A percentile compares a stretch with the other conserved stretches of the same genome.
Conservation (phyloP, 2,329 filamentous ascomycete species). For the Lojkania enalia region DNA sequence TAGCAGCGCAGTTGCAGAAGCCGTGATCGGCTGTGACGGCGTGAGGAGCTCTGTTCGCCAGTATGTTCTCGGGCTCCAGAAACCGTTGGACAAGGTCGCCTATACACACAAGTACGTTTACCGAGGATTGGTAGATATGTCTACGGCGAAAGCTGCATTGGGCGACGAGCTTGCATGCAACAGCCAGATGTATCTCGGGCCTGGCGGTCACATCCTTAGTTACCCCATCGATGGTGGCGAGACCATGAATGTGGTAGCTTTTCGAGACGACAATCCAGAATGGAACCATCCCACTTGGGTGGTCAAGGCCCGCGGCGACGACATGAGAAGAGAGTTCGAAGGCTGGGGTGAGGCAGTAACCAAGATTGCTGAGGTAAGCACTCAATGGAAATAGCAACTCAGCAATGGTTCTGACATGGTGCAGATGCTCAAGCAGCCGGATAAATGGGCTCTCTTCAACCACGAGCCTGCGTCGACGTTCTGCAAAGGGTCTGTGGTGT, state of each 20-base stretch:
- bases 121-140: slow-evolving; percentile 63
- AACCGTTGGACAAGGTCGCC: slow-evolving; percentile 2
- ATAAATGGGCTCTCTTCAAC: slow-evolving; percentile 60
- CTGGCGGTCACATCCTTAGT: slow-evolving; percentile 60
- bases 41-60: slow-evolving; percentile 60
- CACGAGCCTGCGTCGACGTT: slow-evolving; percentile 51
- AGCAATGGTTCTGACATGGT: slow-evolving; percentile 11
- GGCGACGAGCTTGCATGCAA: slow-evolving; percentile 55
- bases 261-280: slow-evolving; percentile 13
- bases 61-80: slow-evolving; percentile 1
- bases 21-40: slow-evolving; percentile 65
- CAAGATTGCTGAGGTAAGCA: neutral
- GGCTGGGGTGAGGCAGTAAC: slow-evolving; percentile 13
- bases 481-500: slow-evolving; percentile 44
- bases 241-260: slow-evolving; percentile 54
- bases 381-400: neutral
- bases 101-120: slow-evolving; percentile 57
- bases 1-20: slow-evolving; percentile 44
- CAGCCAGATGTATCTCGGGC: slow-evolving; percentile 60
- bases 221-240: slow-evolving; percentile 62
- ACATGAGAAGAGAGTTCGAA: slow-evolving; percentile 20
- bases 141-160: slow-evolving; percentile 51
- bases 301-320: slow-evolving; percentile 19
- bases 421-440: slow-evolving; percentile 20
- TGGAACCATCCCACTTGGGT: slow-evolving; percentile 23